Conservation (phyloP, 169 alveolate genomes). For the Perkinsus olseni region DNA sequence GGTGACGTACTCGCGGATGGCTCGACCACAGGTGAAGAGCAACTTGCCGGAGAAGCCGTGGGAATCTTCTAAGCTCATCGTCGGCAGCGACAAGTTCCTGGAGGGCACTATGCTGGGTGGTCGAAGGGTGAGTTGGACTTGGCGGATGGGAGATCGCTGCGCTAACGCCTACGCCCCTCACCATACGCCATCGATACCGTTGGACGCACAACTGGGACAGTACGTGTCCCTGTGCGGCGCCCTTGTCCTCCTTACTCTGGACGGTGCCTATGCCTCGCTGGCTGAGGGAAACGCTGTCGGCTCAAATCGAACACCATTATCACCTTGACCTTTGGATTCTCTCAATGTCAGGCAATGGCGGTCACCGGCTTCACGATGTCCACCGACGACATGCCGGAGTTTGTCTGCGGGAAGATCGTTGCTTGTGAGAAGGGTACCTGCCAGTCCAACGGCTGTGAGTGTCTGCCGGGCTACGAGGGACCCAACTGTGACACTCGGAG, state of each 20-base stretch:
- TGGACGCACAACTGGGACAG: no score
- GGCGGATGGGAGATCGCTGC: neutral
- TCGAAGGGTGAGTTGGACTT: neutral
- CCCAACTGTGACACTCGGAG: neutral
- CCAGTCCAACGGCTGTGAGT: neutral
- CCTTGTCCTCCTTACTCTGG: no score
- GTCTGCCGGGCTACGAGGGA: neutral
- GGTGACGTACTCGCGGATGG: neutral
- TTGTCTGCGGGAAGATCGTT: neutral
- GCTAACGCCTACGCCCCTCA: no score
- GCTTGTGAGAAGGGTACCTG: neutral
- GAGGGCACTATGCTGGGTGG: neutral
- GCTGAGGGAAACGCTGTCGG: no score
- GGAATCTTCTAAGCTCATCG: neutral
- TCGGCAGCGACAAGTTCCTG: neutral
- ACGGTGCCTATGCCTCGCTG: no score
- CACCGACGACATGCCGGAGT: neutral
- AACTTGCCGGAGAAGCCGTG: neutral
- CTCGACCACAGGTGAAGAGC: neutral
- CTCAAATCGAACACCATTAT: no score
- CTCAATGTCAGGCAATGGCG: neutral
- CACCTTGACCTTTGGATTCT: no score
- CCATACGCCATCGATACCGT: no score
- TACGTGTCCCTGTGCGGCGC: no score
- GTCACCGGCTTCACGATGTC: neutral